These are phyloP conservation scores for Chlorella sp. DNA, from an alignment of 139 green algal species.

Conservation along the genomic window DNA sequence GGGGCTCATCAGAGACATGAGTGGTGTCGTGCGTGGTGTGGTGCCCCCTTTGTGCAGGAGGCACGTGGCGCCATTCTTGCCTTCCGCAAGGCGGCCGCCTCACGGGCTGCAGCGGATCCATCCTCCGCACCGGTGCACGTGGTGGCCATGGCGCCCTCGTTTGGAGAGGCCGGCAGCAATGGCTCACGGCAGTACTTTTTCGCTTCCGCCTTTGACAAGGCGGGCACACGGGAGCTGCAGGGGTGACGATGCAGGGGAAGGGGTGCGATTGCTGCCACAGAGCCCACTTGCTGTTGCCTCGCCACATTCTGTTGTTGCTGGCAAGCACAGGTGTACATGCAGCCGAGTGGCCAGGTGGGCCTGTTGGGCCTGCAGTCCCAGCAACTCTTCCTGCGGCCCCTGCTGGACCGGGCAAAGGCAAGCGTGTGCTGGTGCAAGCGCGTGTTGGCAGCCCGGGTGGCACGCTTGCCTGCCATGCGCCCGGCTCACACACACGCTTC, in stretches of 20 bases:
- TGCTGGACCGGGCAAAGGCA: conserved; percentile 39
- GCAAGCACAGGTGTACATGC: conserved; percentile 1
- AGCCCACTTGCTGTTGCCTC: neutral
- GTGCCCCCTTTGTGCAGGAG: conserved; percentile 30
- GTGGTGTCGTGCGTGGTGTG: neutral
- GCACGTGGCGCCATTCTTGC: conserved; percentile 32
- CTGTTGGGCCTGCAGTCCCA: conserved; percentile 19
- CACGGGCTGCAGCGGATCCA: neutral
- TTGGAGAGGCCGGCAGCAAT: conserved; percentile 47
- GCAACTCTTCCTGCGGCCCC: conserved; percentile 1
- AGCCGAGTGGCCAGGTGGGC: conserved; percentile 11
- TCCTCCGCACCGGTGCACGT: neutral
- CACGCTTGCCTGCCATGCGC: neutral
- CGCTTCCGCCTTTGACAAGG: conserved; percentile 36
- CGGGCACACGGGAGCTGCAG: conserved; percentile 27
- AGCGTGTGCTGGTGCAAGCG: conserved; percentile 15
- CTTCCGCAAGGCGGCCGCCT: conserved; percentile 24
- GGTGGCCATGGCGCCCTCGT: conserved; percentile 22
- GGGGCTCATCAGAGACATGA: too few relatives aligned
- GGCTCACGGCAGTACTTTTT: conserved; percentile 50
- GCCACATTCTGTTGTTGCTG: neutral
- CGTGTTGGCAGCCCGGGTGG: neutral
- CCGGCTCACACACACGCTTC: neutral
- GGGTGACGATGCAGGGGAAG: neutral
- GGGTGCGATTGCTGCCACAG: neutral